Conservation (phyloP, 257 asterid species). For the Scutellaria baicalensis region DNA sequence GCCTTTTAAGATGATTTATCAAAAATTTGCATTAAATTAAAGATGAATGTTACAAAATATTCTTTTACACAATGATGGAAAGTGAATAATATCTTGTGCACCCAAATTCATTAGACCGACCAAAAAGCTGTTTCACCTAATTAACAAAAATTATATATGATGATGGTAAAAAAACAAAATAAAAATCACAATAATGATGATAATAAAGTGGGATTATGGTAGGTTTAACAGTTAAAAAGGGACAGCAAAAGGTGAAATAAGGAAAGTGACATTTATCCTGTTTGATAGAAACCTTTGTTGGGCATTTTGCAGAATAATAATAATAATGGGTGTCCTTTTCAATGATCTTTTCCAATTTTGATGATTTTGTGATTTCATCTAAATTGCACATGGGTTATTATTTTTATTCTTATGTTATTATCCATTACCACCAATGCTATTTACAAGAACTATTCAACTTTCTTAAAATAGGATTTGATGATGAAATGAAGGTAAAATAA, state of each 20-base stretch:
- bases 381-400: not conserved
- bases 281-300: slow-evolving; percentile 10
- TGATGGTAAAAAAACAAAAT: not conserved
- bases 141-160: not conserved
- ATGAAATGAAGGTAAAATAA: too few species aligned
- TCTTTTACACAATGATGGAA: not conserved
- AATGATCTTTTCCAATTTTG: not conserved
- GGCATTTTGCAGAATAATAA: slow-evolving; percentile 13
- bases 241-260: not conserved
- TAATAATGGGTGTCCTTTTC: slow-evolving; percentile 14
- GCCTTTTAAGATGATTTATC: too few species aligned
- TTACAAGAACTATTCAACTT: too few species aligned
- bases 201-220: not conserved
- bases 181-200: not conserved
- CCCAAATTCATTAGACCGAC: not conserved
- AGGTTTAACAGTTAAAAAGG: not conserved
- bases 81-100: not conserved
- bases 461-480: too few species aligned
- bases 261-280: not conserved
- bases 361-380: not conserved
- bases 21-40: not conserved
- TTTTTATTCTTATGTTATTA: too few species aligned
- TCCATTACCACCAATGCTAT: too few species aligned
- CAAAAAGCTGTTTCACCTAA: not conserved
- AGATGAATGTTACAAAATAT: not conserved